A percentile compares a stretch with the other conserved stretches of the same genome.
These are phyloP conservation scores for Nannizziopsis barbatae DNA, from an alignment of 2,329 filamentous ascomycete species.

Conservation along the genomic window DNA sequence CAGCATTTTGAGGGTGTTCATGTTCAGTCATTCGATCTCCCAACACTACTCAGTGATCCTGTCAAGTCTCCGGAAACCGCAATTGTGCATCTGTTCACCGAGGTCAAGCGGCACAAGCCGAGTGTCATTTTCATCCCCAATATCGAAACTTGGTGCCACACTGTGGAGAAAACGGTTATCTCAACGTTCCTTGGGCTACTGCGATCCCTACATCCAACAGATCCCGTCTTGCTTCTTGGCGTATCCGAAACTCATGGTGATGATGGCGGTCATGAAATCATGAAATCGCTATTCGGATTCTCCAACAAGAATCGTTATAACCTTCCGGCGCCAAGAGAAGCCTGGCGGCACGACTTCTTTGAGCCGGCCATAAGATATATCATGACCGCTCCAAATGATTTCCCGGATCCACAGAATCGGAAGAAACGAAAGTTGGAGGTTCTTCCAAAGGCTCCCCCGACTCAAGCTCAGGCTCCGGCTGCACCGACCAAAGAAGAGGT, in stretches of 20 bases:
- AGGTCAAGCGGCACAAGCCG: slow-evolving; percentile 87
- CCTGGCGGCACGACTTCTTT: slow-evolving; percentile 68
- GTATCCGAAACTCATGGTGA: slow-evolving; percentile 61
- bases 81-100: slow-evolving; percentile 79
- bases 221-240: slow-evolving; percentile 79
- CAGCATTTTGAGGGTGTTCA: slow-evolving; percentile 89
- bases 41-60: slow-evolving; percentile 72
- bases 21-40: slow-evolving; percentile 86
- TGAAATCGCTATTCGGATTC: slow-evolving; percentile 73
- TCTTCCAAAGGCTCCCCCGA: slow-evolving; percentile 62
- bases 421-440: slow-evolving; percentile 75
- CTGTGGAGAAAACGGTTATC: slow-evolving; percentile 53
- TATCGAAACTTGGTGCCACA: slow-evolving; percentile 75
- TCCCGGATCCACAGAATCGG: slow-evolving; percentile 73
- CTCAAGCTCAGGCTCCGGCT: slow-evolving; percentile 51
- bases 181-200: slow-evolving; percentile 76
- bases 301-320: slow-evolving; percentile 66
- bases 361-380: slow-evolving; percentile 61
- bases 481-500: slow-evolving; percentile 66
- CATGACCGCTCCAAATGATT: slow-evolving; percentile 67
- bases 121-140: slow-evolving; percentile 92
- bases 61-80: slow-evolving; percentile 74
- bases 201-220: slow-evolving; percentile 72
- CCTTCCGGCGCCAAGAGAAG: slow-evolving; percentile 54
- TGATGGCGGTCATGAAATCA: slow-evolving; percentile 45